phyloP scores from a whole-genome alignment of 2,329 filamentous ascomycete species.

The Podosphaera aphanis region DNA sequence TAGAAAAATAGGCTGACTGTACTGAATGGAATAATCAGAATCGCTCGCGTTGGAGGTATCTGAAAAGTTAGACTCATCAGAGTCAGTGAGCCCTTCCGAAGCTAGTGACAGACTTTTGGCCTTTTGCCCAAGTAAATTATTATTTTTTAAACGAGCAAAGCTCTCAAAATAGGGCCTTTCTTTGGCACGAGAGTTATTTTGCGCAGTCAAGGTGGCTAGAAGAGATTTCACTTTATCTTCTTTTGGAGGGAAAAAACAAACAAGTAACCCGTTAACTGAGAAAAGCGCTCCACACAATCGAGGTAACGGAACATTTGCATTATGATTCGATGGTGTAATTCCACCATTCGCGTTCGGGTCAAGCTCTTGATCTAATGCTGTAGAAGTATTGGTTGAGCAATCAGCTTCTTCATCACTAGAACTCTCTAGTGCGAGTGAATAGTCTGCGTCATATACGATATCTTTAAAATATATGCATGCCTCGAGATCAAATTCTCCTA shows the following conservation, averaged over 20 bases:
- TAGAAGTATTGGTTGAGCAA: conserved; percentile 17
- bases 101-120: conserved; percentile 15
- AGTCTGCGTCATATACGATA: conserved; percentile 31
- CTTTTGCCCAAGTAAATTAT: conserved; percentile 21
- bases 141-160: conserved; percentile 31
- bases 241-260: conserved; percentile 47
- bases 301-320: conserved; percentile 29
- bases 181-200: conserved; percentile 23
- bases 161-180: conserved; percentile 34
- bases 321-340: conserved; percentile 26
- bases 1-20: conserved; percentile 9
- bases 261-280: conserved; percentile 35
- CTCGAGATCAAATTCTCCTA: conserved; percentile 38
- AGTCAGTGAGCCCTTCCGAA: conserved; percentile 18
- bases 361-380: conserved; percentile 38
- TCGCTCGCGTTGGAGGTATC: conserved; percentile 14
- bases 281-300: conserved; percentile 37
- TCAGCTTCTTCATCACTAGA: conserved; percentile 62
- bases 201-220: conserved; percentile 23
- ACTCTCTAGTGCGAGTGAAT: conserved; percentile 45
- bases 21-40: conserved; percentile 14
- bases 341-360: conserved; percentile 27
- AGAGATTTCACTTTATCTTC: conserved; percentile 29
- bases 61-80: conserved; percentile 16
- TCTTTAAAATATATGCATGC: conserved; percentile 35